Evolutionary conservation across 306 rosid genomes (phyloP), one percentile per base, ranked within the genome.

Genomic region (Casuarina equisetifolia): DNA sequence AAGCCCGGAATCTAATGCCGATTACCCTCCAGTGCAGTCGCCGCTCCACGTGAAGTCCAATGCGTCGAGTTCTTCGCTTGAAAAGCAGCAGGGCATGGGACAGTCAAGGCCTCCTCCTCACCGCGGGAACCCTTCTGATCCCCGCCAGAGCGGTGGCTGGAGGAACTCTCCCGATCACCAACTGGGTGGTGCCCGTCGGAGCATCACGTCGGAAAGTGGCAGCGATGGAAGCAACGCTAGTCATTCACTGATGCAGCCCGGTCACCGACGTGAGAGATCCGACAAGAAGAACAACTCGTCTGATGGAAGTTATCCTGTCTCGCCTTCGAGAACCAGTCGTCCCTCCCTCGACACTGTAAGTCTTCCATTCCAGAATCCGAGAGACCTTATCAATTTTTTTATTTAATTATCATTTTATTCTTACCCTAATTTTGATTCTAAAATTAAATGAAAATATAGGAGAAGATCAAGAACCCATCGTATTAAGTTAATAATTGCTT

Each of bases 201-300:
- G 80, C 53, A 69, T 19, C 19, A 36, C 58, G 2, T 35, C 83
- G 0, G 88, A 76, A 20, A 19, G 67, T 2, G 67, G 54, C 4
- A 81, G 81, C 6, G 84, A 79, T 3, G 77, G 55, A 68, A 77
- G 79, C 76, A 19, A 55, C 39, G 79, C 87, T 12, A 82, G 81
- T 64, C 32, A 19, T 51, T 58, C 81, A 10, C 68, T 70, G 5
- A 19, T 74, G 68, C 66, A 67, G 32, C 66, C 64, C 1, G 38
- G 67, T 20, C 80, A 62, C 10, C 64, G 51, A 32, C 66, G 48
- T 11, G 73, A 15, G 19, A 55, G 51, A 38, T 59, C 50, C 44
- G 70, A 73, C 17, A 69, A 32, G 38, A 82, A 72, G 54, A 83
- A 73, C 13, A 74, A 32, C 58, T 9, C 63, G 58, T 57, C 69